Evolutionary conservation across 352 stramenopile genomes (phyloP), one percentile per base, ranked within the genome.

Genomic region (Globisporangium canariense): DNA sequence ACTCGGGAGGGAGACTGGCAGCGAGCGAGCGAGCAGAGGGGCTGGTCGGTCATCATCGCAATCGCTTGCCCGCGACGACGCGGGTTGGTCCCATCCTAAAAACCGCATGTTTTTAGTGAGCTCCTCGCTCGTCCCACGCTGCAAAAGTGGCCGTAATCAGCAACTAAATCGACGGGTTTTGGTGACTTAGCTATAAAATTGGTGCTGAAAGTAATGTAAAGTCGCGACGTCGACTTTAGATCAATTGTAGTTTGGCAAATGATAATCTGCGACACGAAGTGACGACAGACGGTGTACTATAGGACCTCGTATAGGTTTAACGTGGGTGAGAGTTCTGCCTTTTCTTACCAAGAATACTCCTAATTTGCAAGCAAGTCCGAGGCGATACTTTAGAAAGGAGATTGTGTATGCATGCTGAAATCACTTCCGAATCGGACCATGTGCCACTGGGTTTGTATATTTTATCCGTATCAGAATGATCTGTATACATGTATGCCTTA

Each of bases 71-170:
- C 25, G 25, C 34, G 8, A 8, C 8, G 11, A 40, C 34, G 34
- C 34, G 34, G 34, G 34, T 11, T 58, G 45, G 52, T 58, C 46
- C 52, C 52, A 59, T 59, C 53, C 53, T 59, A 10, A 5, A 36
- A 36, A 36, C 53, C 53, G 53, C 53, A 32, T 59, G 53, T 59
- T 59, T 59, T 58, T 32, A 14, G 22, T 28, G 22, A 20, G 20
- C 18, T 58, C 18, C 18, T 18, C 32, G 46, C 46, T 52, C 9
- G 20, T 8, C 3, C 32, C 32, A 36, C 32, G 25, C 32, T 36
- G 28, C 25, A 28, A 28, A 28, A 28, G 25, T 10, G 47, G 22
- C 4, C 47, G 22, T 54, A 54, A 51, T 51, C 45, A 51, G 45
- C 1, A 16, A 8, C 3, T 9, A 51, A 62, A 28, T 62, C 22